A percentile compares a stretch with the other conserved stretches of the same genome.
Evolutionary conservation across 805 yeast species (phyloP).

Genomic region (Metschnikowia bowlesiae): DNA sequence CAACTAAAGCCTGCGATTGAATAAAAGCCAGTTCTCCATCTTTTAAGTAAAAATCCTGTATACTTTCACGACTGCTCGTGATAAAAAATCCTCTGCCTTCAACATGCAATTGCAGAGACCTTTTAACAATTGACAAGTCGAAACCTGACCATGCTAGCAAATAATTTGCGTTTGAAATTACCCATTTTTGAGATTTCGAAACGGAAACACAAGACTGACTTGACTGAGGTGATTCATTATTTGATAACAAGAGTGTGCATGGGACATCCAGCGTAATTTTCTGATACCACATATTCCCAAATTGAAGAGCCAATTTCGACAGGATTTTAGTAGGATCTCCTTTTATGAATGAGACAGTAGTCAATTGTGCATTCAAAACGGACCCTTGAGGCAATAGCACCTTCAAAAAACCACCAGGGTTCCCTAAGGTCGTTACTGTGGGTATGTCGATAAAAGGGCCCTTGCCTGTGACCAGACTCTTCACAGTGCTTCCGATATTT

Average conservation of each 20-base stretch:
- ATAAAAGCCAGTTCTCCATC: slow-evolving; percentile 1
- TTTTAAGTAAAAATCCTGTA: slow-evolving; percentile 3
- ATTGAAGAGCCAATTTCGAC: slow-evolving; percentile 3
- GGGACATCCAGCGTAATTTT: slow-evolving; percentile 8
- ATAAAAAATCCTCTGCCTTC: slow-evolving; percentile 8
- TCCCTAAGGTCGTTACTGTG: slow-evolving; percentile 6
- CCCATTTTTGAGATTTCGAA: slow-evolving; percentile 8
- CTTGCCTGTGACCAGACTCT: slow-evolving; percentile 8
- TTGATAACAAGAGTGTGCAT: slow-evolving; percentile 8
- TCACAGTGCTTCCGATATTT: background rate
- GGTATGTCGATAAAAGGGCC: slow-evolving; percentile 15
- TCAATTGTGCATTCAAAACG: slow-evolving; percentile 5
- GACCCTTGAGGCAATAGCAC: slow-evolving; percentile 11
- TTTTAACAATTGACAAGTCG: slow-evolving; percentile 5
- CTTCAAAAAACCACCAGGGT: slow-evolving; percentile 3
- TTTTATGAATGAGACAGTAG: slow-evolving; percentile 4
- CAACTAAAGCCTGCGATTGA: background rate
- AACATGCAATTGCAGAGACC: background rate
- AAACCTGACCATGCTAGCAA: slow-evolving; percentile 13
- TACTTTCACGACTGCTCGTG: slow-evolving; percentile 6
- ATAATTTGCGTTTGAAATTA: background rate
- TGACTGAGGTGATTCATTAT: slow-evolving; percentile 1
- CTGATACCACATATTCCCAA: slow-evolving; percentile 10
- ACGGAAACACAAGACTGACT: slow-evolving; percentile 4
- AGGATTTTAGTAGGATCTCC: slow-evolving; percentile 5